A percentile compares a stretch with the other conserved stretches of the same genome.
These are phyloP conservation scores for Ganoderma lingzhi DNA, from an alignment of 1,284 basidiomycete genomes.

Conservation along the genomic window DNA sequence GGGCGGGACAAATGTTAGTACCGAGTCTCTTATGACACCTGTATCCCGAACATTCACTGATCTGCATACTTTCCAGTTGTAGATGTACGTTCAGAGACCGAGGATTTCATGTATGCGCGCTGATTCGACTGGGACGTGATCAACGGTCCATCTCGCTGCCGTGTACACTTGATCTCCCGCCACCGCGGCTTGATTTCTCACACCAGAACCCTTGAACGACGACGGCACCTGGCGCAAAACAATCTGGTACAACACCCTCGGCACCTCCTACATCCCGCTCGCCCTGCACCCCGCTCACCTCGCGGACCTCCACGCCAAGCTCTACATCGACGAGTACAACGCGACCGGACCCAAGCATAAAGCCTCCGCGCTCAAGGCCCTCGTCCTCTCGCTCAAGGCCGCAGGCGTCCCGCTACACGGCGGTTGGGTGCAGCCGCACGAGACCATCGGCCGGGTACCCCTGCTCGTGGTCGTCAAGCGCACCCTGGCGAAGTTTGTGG, in stretches of 20 bases:
- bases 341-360: conserved; percentile 51
- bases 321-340: conserved; percentile 64
- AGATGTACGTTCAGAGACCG: conserved; percentile 3
- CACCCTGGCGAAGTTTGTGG: conserved; percentile 55
- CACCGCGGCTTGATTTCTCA: background rate
- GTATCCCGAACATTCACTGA: background rate
- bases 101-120: background rate
- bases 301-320: conserved; percentile 51
- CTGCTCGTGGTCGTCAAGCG: conserved; percentile 45
- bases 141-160: conserved; percentile 38
- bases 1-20: conserved; percentile 56
- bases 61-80: background rate
- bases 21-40: background rate
- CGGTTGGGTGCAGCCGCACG: conserved; percentile 60
- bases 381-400: conserved; percentile 54
- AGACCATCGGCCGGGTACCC: conserved; percentile 59
- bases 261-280: conserved; percentile 50
- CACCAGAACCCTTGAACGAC: conserved; percentile 60
- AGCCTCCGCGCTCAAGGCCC: conserved; percentile 57
- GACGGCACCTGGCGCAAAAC: conserved; percentile 58
- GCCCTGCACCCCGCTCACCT: conserved; percentile 53
- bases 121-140: conserved; percentile 45
- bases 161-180: background rate
- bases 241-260: conserved; percentile 55
- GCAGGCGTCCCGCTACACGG: conserved; percentile 61